These are phyloP conservation scores for Lepiota brunneoincarnata DNA, from an alignment of 768 basidiomycete genomes.

Conservation along the genomic window DNA sequence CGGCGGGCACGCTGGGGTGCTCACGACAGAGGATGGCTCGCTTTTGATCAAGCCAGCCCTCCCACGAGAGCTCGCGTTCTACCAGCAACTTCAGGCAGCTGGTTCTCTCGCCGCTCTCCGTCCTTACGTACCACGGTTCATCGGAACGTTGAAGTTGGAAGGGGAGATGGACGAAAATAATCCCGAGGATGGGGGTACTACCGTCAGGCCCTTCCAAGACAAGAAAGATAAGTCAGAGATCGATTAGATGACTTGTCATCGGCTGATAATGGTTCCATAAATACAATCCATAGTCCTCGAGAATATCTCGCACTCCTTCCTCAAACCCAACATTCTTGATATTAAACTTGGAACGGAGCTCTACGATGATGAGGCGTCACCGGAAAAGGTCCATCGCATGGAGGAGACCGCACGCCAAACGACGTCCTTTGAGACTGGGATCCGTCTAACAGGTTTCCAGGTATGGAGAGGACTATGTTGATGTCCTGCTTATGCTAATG, in stretches of 20 bases:
- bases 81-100: slow-evolving; percentile 49
- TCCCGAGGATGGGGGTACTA: slow-evolving; percentile 18
- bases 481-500: slow-evolving; percentile 4
- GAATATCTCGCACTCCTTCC: slow-evolving; percentile 73
- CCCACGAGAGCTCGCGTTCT: slow-evolving; percentile 67
- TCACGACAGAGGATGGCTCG: slow-evolving; percentile 65
- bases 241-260: slow-evolving; percentile 1
- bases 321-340: slow-evolving; percentile 84
- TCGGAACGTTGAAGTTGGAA: slow-evolving; percentile 74
- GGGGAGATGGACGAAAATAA: slow-evolving; percentile 46
- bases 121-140: slow-evolving; percentile 70
- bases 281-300: slow-evolving; percentile 79
- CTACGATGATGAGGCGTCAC: slow-evolving; percentile 64
- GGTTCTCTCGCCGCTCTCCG: slow-evolving; percentile 40
- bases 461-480: slow-evolving; percentile 36
- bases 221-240: slow-evolving; percentile 44
- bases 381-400: slow-evolving; percentile 83
- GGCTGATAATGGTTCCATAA: slow-evolving; percentile 7
- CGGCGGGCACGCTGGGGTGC: slow-evolving; percentile 78
- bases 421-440: slow-evolving; percentile 73
- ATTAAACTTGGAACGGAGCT: slow-evolving; percentile 90
- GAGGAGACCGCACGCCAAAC: slow-evolving; percentile 61
- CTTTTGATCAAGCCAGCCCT: slow-evolving; percentile 81
- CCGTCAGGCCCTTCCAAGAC: slow-evolving; percentile 25
- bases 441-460: slow-evolving; percentile 89